phyloP scores from a whole-genome alignment of 2,329 filamentous ascomycete species.

The Alternaria brassicae region DNA sequence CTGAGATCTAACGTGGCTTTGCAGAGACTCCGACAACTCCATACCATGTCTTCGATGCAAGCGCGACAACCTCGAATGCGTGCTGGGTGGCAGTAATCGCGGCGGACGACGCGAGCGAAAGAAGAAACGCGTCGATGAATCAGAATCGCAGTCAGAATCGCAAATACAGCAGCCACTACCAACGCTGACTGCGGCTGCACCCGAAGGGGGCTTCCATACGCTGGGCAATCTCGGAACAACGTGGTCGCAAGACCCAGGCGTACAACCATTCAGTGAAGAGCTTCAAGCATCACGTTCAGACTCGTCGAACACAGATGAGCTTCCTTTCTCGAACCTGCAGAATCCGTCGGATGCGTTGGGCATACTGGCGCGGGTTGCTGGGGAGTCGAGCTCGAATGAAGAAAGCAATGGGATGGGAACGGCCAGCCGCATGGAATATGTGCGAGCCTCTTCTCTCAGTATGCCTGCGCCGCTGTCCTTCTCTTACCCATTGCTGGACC shows the following conservation, averaged over 20 bases:
- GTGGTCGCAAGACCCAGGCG: constrained; percentile 37
- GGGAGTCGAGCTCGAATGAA: constrained; percentile 45
- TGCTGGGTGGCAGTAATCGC: constrained; percentile 66
- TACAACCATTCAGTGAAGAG: constrained; percentile 29
- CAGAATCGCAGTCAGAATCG: constrained; percentile 5
- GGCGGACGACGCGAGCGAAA: constrained; percentile 66
- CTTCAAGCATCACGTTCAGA: constrained; percentile 37
- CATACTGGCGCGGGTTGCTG: constrained; percentile 57
- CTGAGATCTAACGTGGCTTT: background rate
- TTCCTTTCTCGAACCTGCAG: constrained; percentile 54
- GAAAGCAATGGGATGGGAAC: constrained; percentile 21
- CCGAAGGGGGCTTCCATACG: constrained; percentile 49
- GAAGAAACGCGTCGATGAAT: constrained; percentile 46
- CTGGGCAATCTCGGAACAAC: constrained; percentile 50
- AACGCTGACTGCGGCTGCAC: constrained; percentile 30
- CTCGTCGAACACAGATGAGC: constrained; percentile 44
- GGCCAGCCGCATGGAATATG: constrained; percentile 9
- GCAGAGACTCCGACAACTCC: constrained; percentile 57
- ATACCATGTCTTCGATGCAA: constrained; percentile 65
- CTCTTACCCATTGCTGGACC: constrained; percentile 54
- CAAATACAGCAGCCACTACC: constrained; percentile 27
- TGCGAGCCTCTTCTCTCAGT: constrained; percentile 22
- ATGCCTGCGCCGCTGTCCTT: constrained; percentile 44
- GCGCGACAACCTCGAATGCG: constrained; percentile 64
- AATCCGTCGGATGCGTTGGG: constrained; percentile 59